Base-by-base conservation (phyloP, 2,329 filamentous ascomycete species). In the Penicillium italicum region DNA sequence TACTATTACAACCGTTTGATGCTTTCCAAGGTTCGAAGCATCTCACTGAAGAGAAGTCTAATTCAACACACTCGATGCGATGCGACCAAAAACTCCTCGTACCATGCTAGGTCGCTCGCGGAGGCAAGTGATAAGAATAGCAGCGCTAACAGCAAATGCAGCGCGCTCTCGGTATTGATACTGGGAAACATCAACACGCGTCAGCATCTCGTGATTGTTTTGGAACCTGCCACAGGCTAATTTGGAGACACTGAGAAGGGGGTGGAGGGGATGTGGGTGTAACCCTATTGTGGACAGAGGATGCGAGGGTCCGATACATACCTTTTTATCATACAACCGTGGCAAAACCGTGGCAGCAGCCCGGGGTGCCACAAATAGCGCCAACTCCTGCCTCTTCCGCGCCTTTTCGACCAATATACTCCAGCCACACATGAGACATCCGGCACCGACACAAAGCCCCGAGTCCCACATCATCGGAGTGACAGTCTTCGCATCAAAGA, bases 351-450 rank as follows among this genome's bases (percentile, higher is more conserved):
- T 90, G 9, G 88, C 89, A 59, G 90, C 77, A 14, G 90, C 91
- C 59, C 90, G 80, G 0, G 91, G 91, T 20, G 88, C 85, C 41
- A 94, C 90, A 69, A 95, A 95, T 37, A 94, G 79, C 9, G 87
- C 84, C 68, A 95, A 82, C 67, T 95, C 90, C 66, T 88, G 86
- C 54, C 87, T 79, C 59, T 88, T 82, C 43, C 79, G 77, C 5
- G 80, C 64, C 66, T 71, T 83, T 78, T 95, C 91, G 34, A 91
- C 74, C 43, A 95, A 76, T 43, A 94, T 85, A 73, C 89, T 92
- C 86, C 88, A 91, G 3, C 91, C 91, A 68, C 90, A 95, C 40
- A 91, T 76, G 51, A 85, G 72, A 71, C 90, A 93, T 7, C 90
- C 90, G 0, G 81, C 75, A 8, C 83, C 83, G 10, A 95, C 84